Evolutionary conservation across 1,284 basidiomycete species (phyloP).

Genomic region (Rhodotorula sp.): DNA sequence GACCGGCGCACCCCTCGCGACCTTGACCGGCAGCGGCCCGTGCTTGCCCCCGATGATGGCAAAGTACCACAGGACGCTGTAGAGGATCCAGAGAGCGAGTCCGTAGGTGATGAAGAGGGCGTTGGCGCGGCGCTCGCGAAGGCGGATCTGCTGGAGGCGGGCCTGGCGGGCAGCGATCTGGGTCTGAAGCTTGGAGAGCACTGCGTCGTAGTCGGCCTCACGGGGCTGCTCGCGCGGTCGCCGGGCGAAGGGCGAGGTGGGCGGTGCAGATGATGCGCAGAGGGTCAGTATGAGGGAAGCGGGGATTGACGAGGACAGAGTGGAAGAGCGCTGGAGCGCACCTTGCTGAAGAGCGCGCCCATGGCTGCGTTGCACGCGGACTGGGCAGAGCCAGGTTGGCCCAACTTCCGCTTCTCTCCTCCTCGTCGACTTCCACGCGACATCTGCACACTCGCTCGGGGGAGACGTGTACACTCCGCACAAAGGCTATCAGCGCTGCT

Average conservation of each 20-base stretch:
- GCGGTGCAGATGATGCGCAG: too few relatives aligned
- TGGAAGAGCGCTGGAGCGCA: too few relatives aligned
- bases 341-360: too few relatives aligned
- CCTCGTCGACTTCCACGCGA: too few relatives aligned
- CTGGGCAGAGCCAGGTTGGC: too few relatives aligned
- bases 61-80: conserved; percentile 79
- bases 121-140: conserved; percentile 78
- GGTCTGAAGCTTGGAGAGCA: conserved; percentile 55
- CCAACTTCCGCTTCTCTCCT: too few relatives aligned
- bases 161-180: conserved; percentile 62
- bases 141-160: conserved; percentile 80
- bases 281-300: background rate
- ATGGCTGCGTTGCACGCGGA: too few relatives aligned
- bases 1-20: conserved; percentile 56
- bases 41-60: background rate
- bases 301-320: background rate
- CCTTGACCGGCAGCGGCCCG: background rate
- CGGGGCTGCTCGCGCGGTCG: conserved; percentile 5
- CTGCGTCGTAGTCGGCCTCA: conserved; percentile 56
- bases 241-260: background rate
- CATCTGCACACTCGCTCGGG: too few relatives aligned
- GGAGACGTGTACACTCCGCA: too few relatives aligned
- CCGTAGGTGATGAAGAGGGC: conserved; percentile 81
- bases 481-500: too few relatives aligned
- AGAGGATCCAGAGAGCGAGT: conserved; percentile 74